Conservation (phyloP, 495 filamentous ascomycete genomes). For the Penicillium desertorum region DNA sequence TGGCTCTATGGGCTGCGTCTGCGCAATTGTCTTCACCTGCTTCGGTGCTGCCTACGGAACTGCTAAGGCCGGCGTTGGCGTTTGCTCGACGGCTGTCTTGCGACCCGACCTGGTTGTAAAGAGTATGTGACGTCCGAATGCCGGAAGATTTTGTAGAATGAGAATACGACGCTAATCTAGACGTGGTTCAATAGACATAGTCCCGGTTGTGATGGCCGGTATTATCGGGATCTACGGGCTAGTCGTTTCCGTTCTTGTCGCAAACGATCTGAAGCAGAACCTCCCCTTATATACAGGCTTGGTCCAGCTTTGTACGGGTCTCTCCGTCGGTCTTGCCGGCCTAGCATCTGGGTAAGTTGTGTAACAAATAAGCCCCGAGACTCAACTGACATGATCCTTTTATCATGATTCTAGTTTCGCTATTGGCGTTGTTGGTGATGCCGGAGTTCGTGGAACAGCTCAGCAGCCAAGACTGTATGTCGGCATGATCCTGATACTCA, state of each 20-base stretch:
- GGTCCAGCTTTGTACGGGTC: slow-evolving; percentile 95
- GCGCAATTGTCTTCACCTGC: slow-evolving; percentile 98
- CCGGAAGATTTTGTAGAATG: too few relatives aligned
- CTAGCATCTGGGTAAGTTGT: slow-evolving; percentile 83
- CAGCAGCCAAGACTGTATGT: slow-evolving; percentile 98
- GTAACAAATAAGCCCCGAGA: slow-evolving; percentile 3
- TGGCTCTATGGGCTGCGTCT: slow-evolving; percentile 97
- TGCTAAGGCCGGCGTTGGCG: slow-evolving; percentile 98
- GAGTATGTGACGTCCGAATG: slow-evolving; percentile 60
- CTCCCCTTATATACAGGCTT: slow-evolving; percentile 88
- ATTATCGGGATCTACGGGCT: slow-evolving; percentile 99
- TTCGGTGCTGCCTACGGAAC: slow-evolving; percentile 98
- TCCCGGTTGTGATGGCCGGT: slow-evolving; percentile 99
- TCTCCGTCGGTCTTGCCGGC: slow-evolving; percentile 93
- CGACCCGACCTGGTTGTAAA: slow-evolving; percentile 98
- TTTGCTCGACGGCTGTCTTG: slow-evolving; percentile 96
- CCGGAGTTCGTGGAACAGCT: slow-evolving; percentile 96
- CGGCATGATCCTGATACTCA: slow-evolving; percentile 99
- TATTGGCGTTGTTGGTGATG: slow-evolving; percentile 98
- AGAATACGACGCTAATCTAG: too few relatives aligned
- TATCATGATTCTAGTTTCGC: slow-evolving; percentile 61
- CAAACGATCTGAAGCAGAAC: slow-evolving; percentile 80
- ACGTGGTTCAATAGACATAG: slow-evolving; percentile 67
- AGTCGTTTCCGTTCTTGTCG: slow-evolving; percentile 96
- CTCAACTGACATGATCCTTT: neutral